phyloP scores from a whole-genome alignment of 305 asterid species.

The Stenogyne calaminthoides region DNA sequence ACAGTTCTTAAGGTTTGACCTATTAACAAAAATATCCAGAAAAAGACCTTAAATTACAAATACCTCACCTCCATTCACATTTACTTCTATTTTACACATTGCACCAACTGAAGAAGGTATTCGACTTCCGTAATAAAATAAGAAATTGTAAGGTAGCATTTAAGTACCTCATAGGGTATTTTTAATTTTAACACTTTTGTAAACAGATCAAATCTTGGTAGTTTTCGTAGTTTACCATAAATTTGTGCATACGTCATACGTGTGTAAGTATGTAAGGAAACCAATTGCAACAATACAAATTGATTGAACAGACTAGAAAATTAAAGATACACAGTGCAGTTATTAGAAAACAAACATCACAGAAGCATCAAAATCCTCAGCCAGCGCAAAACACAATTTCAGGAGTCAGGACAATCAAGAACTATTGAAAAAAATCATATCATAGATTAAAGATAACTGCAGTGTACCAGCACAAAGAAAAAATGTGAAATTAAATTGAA shows the following conservation, averaged over 20 bases:
- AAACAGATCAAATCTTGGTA: background rate
- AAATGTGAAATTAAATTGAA: background rate
- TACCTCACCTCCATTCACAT: background rate
- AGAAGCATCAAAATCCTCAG: background rate
- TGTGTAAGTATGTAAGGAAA: background rate
- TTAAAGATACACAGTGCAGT: background rate
- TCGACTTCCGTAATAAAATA: background rate
- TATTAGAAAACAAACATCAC: background rate
- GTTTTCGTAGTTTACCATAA: background rate
- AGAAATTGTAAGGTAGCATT: background rate
- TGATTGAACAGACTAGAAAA: conserved; percentile 3
- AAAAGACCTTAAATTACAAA: background rate
- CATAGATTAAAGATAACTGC: conserved; percentile 24
- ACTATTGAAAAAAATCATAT: background rate
- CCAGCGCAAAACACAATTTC: conserved; percentile 8
- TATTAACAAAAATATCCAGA: background rate
- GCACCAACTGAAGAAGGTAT: background rate
- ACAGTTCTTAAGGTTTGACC: background rate
- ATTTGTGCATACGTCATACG: background rate
- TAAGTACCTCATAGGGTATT: background rate
- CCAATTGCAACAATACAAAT: background rate
- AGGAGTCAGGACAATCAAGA: background rate
- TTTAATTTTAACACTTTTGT: background rate
- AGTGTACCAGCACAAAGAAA: background rate
- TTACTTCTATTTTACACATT: background rate